Conservation (phyloP, 768 basidiomycete genomes). For the Hericium alpestre region DNA sequence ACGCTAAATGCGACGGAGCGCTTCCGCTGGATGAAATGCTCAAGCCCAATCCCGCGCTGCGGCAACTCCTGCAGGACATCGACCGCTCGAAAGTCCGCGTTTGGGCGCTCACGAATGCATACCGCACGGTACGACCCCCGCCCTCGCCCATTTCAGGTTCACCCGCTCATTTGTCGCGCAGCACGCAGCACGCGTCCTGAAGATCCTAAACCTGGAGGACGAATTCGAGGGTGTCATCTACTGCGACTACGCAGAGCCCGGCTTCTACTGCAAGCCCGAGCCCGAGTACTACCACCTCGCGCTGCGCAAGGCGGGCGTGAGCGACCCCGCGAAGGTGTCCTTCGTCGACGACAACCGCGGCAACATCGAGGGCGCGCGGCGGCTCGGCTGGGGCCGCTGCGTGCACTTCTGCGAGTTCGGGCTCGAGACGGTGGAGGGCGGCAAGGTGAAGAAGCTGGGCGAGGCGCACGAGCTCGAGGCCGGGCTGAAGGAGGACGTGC, state of each 20-base stretch:
- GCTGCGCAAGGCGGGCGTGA: slow-evolving; percentile 45
- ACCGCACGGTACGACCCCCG: slow-evolving; percentile 42
- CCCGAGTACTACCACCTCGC: slow-evolving; percentile 65
- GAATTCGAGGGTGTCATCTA: slow-evolving; percentile 65
- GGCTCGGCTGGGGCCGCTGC: slow-evolving; percentile 60
- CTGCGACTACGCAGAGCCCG: slow-evolving; percentile 59
- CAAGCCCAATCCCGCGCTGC: slow-evolving; percentile 46
- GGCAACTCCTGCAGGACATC: slow-evolving; percentile 66
- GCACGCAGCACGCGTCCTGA: slow-evolving; percentile 76
- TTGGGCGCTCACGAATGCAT: slow-evolving; percentile 84
- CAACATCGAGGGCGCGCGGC: slow-evolving; percentile 59
- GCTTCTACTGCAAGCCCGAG: slow-evolving; percentile 79
- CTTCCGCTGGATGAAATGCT: slow-evolving; percentile 77
- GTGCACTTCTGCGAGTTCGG: slow-evolving; percentile 72
- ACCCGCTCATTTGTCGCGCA: slow-evolving; percentile 17
- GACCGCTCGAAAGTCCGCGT: slow-evolving; percentile 68
- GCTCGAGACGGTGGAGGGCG: slow-evolving; percentile 52
- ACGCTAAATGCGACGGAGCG: slow-evolving; percentile 72
- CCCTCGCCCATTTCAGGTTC: too few species aligned
- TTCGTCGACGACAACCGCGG: slow-evolving; percentile 71
- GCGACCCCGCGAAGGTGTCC: slow-evolving; percentile 60
- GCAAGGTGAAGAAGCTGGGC: slow-evolving; percentile 36
- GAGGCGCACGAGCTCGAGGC: slow-evolving; percentile 25
- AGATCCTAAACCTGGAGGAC: slow-evolving; percentile 62
- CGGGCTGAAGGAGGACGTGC: slow-evolving; percentile 36